phyloP scores from a whole-genome alignment of 1,139 yeast species.

The Kluyveromyces sp. region DNA sequence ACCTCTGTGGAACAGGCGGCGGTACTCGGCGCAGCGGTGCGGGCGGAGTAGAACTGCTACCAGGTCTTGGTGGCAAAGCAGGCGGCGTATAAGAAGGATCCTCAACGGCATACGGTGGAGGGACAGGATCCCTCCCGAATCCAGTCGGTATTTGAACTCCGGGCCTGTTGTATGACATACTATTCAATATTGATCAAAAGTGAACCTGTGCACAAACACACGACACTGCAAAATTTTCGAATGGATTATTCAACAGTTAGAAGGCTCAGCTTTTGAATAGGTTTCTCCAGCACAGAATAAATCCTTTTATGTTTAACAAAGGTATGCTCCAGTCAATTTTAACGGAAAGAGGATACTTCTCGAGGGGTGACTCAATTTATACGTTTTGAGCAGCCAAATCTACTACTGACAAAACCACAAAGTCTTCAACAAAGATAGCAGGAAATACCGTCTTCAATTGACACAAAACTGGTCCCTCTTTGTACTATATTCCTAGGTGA shows the following conservation, averaged over 20 bases:
- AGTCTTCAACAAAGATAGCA: too few species aligned
- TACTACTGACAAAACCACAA: too few species aligned
- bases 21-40: neutral
- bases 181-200: neutral
- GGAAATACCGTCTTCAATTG: neutral
- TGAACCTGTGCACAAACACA: neutral
- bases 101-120: conserved; percentile 12
- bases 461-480: neutral
- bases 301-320: too few species aligned
- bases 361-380: too few species aligned
- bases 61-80: conserved; percentile 13
- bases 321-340: too few species aligned
- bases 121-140: conserved; percentile 9
- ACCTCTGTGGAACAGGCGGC: conserved; percentile 9
- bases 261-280: neutral
- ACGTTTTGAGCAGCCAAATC: too few species aligned
- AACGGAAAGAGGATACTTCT: too few species aligned
- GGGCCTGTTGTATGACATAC: conserved; percentile 27
- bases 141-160: conserved; percentile 23
- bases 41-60: neutral
- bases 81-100: conserved; percentile 3
- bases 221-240: neutral
- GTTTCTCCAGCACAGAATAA: neutral
- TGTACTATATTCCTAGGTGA: neutral
- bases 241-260: neutral